These are phyloP conservation scores for Yueomyces sinensis DNA, from an alignment of 805 yeast genomes.

Conservation along the genomic window DNA sequence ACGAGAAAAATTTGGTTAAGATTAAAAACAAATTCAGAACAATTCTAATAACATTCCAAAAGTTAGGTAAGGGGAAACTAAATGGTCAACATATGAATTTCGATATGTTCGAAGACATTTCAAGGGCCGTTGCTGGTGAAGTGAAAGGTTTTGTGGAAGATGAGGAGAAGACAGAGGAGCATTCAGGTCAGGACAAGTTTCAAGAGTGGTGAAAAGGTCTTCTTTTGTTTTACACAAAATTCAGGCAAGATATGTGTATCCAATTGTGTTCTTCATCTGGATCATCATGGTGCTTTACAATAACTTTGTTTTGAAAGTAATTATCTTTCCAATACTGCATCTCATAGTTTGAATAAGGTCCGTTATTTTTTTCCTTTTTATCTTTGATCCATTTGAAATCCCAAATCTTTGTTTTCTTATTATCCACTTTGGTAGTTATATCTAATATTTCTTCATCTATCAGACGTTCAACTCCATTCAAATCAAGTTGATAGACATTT, in stretches of 20 bases:
- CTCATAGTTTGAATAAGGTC: constrained; percentile 38
- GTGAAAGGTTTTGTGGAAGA: constrained; percentile 20
- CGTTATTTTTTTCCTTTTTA: constrained; percentile 26
- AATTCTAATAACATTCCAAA: constrained; percentile 26
- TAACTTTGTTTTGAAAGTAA: constrained; percentile 35
- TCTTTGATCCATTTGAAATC: constrained; percentile 30
- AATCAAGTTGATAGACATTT: constrained; percentile 31
- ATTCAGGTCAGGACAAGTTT: constrained; percentile 11
- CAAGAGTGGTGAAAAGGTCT: constrained; percentile 18
- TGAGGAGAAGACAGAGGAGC: constrained; percentile 7
- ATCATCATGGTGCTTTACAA: constrained; percentile 24
- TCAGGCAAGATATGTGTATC: constrained; percentile 14
- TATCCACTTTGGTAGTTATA: constrained; percentile 9
- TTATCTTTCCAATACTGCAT: constrained; percentile 40
- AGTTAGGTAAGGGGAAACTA: constrained; percentile 2
- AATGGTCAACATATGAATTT: constrained; percentile 14
- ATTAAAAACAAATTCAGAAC: constrained; percentile 52
- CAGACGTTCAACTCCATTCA: constrained; percentile 27
- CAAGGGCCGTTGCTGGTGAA: constrained; percentile 20
- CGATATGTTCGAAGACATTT: constrained; percentile 25
- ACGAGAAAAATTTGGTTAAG: constrained; percentile 38
- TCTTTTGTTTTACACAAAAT: constrained; percentile 14
- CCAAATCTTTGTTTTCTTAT: constrained; percentile 24
- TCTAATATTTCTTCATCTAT: constrained; percentile 16
- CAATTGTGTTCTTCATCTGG: constrained; percentile 13